Evolutionary conservation across 2,329 filamentous ascomycete species (phyloP), one percentile per base, ranked within the genome.

Genomic region (Fusarium sp.): DNA sequence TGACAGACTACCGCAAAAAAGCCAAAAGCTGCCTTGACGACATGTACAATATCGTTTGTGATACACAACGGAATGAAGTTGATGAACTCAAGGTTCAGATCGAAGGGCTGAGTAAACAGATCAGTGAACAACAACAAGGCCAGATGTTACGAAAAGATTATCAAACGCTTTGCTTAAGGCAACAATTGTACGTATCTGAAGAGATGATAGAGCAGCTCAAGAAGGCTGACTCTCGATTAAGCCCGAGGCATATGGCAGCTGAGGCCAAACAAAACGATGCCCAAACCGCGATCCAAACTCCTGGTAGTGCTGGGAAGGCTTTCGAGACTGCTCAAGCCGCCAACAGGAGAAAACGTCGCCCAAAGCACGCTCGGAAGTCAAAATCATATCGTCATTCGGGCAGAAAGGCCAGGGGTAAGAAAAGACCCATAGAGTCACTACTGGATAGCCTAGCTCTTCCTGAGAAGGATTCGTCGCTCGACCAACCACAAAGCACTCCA

Each of bases 291-390:
- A n/a, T 15, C 18, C 9, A 9, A 40, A 15, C 14, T 13, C 38
- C 54, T 49, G 27, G 14, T 15, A 69, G 66, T 33, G 57, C n/a
- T 33, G 66, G 64, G 14, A 7, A 32, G 12, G 26, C 23, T 33
- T 69, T 69, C n/a, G 62, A 67, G 15, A 6, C 9, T 33, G 52
- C 52, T 30, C 20, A 15, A 32, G 52, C 17, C 14, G 14, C 10
- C 14, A 23, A 17, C 12, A 38, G 12, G 20, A 27, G 12, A 18
- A 5, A 12, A 33, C 15, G 27, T n/a, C n/a, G 4, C 23, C 11
- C 20, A 54, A 30, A 23, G 2, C 13, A 11, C 17, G 18, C 32
- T 56, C 11, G 23, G 17, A 18, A 26, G 17, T 18, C 40, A 35
- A 26, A 15, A 35, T 14, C 17, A 38, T 11, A 38, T 33, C 12